A percentile compares a stretch with the other conserved stretches of the same genome.
phyloP scores from a whole-genome alignment of 495 filamentous ascomycete genomes.

The Xylaria acuta region DNA sequence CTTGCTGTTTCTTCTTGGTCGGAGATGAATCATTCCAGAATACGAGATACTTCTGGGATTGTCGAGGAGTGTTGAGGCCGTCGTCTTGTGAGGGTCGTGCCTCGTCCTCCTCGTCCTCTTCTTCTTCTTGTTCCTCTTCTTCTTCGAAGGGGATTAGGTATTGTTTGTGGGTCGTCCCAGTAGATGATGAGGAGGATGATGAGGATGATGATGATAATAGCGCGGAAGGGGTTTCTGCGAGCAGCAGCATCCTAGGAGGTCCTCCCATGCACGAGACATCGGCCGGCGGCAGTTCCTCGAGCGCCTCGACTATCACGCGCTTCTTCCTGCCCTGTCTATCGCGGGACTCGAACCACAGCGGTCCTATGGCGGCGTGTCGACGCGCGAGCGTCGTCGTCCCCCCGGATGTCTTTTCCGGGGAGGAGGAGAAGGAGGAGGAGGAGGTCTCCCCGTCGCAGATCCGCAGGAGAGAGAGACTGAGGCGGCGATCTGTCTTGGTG shows the following conservation, averaged over 20 bases:
- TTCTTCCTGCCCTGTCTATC: constrained; percentile 8
- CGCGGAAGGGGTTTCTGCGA: neutral
- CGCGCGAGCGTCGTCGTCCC: neutral
- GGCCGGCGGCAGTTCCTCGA: neutral
- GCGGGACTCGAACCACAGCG: constrained; percentile 38
- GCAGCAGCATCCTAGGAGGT: neutral
- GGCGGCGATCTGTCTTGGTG: constrained; percentile 37
- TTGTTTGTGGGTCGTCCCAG: too few relatives aligned
- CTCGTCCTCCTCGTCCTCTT: too few relatives aligned
- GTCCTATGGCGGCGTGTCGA: constrained; percentile 31
- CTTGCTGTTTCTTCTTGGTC: neutral
- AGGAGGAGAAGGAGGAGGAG: too few relatives aligned
- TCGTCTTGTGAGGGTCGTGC: neutral
- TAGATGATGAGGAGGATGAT: neutral
- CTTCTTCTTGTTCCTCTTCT: neutral
- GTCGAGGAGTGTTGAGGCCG: neutral
- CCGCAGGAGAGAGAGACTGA: constrained; percentile 24
- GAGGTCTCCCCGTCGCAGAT: neutral
- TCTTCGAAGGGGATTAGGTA: constrained; percentile 2
- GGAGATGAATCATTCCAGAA: neutral
- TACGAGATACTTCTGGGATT: constrained; percentile 9
- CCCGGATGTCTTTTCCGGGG: too few relatives aligned
- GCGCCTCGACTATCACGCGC: constrained; percentile 39
- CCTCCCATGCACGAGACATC: neutral
- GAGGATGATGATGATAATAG: neutral